Evolutionary conservation across 495 filamentous ascomycete genomes (phyloP).

Genomic region (Penicillium nucicola): DNA sequence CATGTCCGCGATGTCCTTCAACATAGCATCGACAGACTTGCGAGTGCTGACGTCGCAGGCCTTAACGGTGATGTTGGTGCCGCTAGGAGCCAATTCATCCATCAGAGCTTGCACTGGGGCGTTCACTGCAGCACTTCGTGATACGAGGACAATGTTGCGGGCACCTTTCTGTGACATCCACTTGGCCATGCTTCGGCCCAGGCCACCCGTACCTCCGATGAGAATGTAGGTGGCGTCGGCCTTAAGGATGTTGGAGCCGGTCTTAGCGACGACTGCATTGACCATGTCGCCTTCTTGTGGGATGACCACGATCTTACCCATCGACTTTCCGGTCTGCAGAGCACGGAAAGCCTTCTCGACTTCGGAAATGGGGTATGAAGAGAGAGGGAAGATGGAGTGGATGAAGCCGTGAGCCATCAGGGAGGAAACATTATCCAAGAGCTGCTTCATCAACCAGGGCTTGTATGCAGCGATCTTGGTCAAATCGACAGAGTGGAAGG

Average conservation of each 20-base stretch:
- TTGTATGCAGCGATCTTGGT: slow-evolving; percentile 23
- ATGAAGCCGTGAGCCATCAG: slow-evolving; percentile 28
- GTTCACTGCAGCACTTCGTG: background rate
- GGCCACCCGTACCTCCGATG: slow-evolving; percentile 10
- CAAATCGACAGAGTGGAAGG: slow-evolving; percentile 45
- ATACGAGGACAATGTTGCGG: slow-evolving; percentile 3
- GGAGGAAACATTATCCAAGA: slow-evolving; percentile 19
- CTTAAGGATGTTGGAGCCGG: background rate
- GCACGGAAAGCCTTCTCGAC: slow-evolving; percentile 44
- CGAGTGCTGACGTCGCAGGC: background rate
- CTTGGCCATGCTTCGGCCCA: slow-evolving; percentile 1
- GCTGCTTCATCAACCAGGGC: slow-evolving; percentile 21
- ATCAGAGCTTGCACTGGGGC: background rate
- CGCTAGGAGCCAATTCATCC: background rate
- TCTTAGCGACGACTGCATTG: slow-evolving; percentile 2
- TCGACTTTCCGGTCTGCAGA: slow-evolving; percentile 49
- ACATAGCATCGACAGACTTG: background rate
- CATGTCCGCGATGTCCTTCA: background rate
- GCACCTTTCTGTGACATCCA: slow-evolving; percentile 5
- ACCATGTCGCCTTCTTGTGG: slow-evolving; percentile 23
- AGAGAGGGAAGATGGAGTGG: slow-evolving; percentile 31
- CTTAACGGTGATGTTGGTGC: background rate
- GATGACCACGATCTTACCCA: slow-evolving; percentile 49
- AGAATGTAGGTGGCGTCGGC: slow-evolving; percentile 8
- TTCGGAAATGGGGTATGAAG: slow-evolving; percentile 33